Evolutionary conservation across 768 basidiomycete genomes (phyloP), one percentile per base, ranked within the genome.

Genomic region (Russula foetens): DNA sequence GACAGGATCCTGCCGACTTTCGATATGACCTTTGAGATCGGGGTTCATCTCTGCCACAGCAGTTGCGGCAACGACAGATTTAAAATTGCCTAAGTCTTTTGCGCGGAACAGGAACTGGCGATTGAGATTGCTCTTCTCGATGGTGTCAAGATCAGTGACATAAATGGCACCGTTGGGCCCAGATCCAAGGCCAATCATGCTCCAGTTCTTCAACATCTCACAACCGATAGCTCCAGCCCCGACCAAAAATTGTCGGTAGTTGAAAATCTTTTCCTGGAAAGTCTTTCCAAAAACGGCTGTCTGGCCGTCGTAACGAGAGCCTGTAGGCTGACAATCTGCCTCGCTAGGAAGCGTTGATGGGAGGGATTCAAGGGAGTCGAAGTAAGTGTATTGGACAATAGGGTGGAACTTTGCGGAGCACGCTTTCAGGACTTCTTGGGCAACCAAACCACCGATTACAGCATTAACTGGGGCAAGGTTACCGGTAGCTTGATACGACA

Each of bases 131-230:
- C 91, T 94, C 82, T 99, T 99, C 78, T 99, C 97, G 71, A 99
- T 99, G 31, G 95, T 98, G 73, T 99, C 97, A 68, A 99, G 74
- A 73, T 99, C 97, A 6, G 97, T 98, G 58, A 98, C 92, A 67
- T 95, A 85, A 58, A 99, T 90, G 53, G 80, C 75, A 11, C 91
- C 97, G 44, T 84, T 78, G 17, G 82, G 77, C 12, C 91, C 91
- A 31, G 86, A 82, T 7, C 83, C 95, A 48, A 99, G 76, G 62
- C 97, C 97, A 81, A 98, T 96, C 92, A 98, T 90, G 66, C 91
- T 90, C 97, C 97, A 99, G 74, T 98, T 99, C 80, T 99, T 99
- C 68, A 99, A 76, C 97, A 98, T 98, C 76, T 99, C 97, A 70
- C 97, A 99, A 21, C 97, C 97, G 71, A 99, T 98, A 38, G 97